Base-by-base conservation (phyloP, 2,329 filamentous ascomycete genomes). In the Madurella mycetomatis region DNA sequence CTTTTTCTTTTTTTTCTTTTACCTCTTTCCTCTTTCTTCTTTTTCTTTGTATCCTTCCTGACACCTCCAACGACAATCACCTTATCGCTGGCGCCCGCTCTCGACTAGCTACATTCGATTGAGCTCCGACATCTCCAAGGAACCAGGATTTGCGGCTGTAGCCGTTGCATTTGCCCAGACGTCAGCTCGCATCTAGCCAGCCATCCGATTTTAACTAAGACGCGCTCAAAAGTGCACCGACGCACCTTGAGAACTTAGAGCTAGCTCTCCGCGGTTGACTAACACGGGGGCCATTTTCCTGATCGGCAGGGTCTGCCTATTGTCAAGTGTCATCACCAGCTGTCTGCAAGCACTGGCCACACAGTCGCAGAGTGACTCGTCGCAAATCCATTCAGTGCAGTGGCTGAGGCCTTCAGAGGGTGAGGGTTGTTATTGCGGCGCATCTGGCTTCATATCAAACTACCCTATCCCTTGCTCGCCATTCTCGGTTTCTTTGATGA, bases 191-290 rank as follows among this genome's bases (percentile, higher is more conserved):
- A n/a, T 19, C 41, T 49, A 30, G 41, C 59, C 57, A 60, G 59
- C 56, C 59, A 62, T 58, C 59, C 47, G 49, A 59, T 60, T 58
- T 58, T 62, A 46, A 25, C 43, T 42, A 44, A 48, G 30, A 25
- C 39, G 40, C 45, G 25, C 42, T 16, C 40, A 37, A 25, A 32
- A 40, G 41, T 25, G 31, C 49, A 30, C 18, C 37, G 32, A 47
- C 43, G 42, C 34, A 32, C n/a, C 41, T 12, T 41, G 41, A 47
- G 39, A 51, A 19, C 53, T 53, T 39, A n/a, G 49, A 45, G 16
- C 43, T 41, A 54, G 43, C 51, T 54, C 47, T 45, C 30, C 32
- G 31, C 51, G 32, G 25, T 18, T 43, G 31, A 31, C 45, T 49
- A 40, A 41, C 16, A 40, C 4, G 19, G 18, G 40, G 37, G 2